Evolutionary conservation across 176 grass and related monocot species (phyloP).

Genomic region (Zoysia pacifica): DNA sequence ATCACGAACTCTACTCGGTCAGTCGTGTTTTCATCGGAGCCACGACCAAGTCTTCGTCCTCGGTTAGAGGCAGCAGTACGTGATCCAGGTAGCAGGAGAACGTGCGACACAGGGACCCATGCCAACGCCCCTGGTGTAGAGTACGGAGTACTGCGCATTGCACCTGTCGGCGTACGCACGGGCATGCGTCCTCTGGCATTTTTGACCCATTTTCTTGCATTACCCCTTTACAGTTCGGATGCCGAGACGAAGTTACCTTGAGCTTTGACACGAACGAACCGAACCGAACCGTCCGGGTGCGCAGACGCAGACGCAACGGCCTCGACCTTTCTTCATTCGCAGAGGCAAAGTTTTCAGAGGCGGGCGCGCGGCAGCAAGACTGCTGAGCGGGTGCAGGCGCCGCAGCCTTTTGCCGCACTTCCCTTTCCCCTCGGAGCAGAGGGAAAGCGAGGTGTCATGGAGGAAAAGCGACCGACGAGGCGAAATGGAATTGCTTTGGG

Average conservation of each 20-base stretch:
- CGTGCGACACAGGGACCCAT: too few relatives aligned
- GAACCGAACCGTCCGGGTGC: background rate
- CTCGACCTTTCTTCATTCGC: conserved; percentile 27
- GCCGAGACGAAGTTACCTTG: conserved; percentile 31
- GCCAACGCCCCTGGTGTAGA: too few relatives aligned
- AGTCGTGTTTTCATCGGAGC: too few relatives aligned
- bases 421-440: conserved; percentile 4
- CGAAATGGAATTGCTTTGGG: conserved; percentile 27
- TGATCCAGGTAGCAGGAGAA: too few relatives aligned
- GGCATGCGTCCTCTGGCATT: background rate
- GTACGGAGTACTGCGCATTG: background rate
- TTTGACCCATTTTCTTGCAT: background rate
- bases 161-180: background rate
- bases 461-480: conserved; percentile 25
- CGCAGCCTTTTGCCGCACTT: conserved; percentile 20
- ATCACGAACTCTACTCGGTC: too few relatives aligned
- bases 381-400: conserved; percentile 37
- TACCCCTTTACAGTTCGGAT: conserved; percentile 36
- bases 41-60: too few relatives aligned
- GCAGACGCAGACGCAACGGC: conserved; percentile 10
- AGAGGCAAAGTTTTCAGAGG: background rate
- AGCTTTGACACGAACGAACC: conserved; percentile 47
- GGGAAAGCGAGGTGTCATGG: background rate
- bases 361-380: background rate
- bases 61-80: too few relatives aligned